A percentile compares a stretch with the other conserved stretches of the same genome.
Evolutionary conservation across 2,329 filamentous ascomycete species (phyloP).

Genomic region (Ciborinia camelliae): DNA sequence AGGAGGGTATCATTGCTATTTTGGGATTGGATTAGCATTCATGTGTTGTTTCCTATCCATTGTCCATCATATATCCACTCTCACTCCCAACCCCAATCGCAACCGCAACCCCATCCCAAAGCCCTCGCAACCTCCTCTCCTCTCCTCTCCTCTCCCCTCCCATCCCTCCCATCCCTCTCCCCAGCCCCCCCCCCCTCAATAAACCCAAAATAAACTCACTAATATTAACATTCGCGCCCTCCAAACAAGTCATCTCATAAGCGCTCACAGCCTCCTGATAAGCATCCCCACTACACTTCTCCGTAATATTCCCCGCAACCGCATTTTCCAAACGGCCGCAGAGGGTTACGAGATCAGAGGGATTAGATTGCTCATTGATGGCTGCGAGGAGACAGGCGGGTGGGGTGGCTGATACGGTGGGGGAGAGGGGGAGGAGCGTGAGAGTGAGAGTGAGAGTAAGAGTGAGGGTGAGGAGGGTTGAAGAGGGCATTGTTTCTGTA

Average conservation of each 20-base stretch:
- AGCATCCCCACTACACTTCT: slow-evolving; percentile 7
- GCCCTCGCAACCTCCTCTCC: not conserved
- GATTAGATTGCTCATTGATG: slow-evolving; percentile 18
- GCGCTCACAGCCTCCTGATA: slow-evolving; percentile 12
- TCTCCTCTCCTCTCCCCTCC: not conserved
- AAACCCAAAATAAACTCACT: slow-evolving; percentile 1
- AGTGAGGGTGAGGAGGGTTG: slow-evolving; percentile 25
- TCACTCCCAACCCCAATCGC: no score
- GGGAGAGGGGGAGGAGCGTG: slow-evolving; percentile 24
- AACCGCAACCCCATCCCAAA: not conserved
- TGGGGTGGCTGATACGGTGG: slow-evolving; percentile 26
- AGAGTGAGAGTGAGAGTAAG: slow-evolving; percentile 21
- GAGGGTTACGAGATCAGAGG: slow-evolving; percentile 20
- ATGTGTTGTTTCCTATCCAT: not conserved
- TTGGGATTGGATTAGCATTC: not conserved
- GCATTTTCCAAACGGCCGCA: slow-evolving; percentile 19
- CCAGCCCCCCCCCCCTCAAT: not conserved
- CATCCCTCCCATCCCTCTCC: not conserved
- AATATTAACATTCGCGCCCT: slow-evolving; percentile 10
- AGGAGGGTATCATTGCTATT: slow-evolving; percentile 8
- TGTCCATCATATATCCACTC: not conserved
- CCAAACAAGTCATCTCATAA: slow-evolving; percentile 20
- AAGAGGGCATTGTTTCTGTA: no score
- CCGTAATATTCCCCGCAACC: slow-evolving; percentile 21
- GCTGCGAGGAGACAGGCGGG: slow-evolving; percentile 34